Evolutionary conservation across 139 green algal genomes (phyloP).

Genomic region (Diplosphaera chodatii): DNA sequence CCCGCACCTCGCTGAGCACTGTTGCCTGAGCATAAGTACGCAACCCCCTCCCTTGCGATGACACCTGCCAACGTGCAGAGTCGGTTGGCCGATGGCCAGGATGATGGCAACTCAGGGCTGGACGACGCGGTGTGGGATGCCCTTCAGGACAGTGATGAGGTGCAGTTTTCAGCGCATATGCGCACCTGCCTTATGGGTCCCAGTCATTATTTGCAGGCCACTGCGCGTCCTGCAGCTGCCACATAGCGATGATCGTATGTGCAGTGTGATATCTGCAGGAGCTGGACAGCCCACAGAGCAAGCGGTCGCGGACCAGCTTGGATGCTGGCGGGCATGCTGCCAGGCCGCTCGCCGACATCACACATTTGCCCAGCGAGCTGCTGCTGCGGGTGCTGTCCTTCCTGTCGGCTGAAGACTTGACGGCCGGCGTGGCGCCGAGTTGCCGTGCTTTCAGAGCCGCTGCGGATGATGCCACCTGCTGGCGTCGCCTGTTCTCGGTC

Average conservation of each 20-base stretch:
- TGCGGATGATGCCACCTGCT: not conserved
- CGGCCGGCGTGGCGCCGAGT: not conserved
- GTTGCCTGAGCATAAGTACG: too few species aligned
- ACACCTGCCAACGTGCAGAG: not conserved
- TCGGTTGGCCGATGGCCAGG: not conserved
- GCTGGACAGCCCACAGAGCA: not conserved
- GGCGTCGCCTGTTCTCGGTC: conserved; percentile 1
- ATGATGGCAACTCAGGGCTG: not conserved
- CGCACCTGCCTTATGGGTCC: too few species aligned
- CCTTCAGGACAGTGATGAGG: not conserved
- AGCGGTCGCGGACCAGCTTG: not conserved
- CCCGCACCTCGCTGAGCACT: too few species aligned
- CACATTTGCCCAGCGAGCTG: conserved; percentile 13
- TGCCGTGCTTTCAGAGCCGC: conserved; percentile 2
- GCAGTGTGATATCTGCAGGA: not conserved
- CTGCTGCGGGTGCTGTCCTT: conserved; percentile 11
- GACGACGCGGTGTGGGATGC: not conserved
- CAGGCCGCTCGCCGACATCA: too few species aligned
- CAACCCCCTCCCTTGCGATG: not conserved
- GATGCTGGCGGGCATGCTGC: not conserved
- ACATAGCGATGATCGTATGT: too few species aligned
- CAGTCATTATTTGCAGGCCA: too few species aligned
- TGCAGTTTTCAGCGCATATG: not conserved
- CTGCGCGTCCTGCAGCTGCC: too few species aligned
- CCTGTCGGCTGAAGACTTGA: conserved; percentile 15